Evolutionary conservation across 2,329 filamentous ascomycete genomes (phyloP).

Genomic region (Chrysoporthe austroafricana): DNA sequence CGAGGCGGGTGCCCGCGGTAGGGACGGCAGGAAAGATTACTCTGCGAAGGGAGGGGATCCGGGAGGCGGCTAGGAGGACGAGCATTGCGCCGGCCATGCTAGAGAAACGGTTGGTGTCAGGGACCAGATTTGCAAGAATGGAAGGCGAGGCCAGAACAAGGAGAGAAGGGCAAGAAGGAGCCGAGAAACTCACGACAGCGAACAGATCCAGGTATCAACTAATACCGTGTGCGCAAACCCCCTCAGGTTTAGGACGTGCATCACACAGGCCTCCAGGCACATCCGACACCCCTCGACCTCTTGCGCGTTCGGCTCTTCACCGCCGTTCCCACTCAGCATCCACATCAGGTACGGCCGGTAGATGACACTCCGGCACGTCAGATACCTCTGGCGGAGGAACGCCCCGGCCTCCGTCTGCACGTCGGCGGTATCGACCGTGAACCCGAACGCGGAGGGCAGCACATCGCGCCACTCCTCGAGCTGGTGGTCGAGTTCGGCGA

Average conservation of each 20-base stretch:
- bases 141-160: neutral
- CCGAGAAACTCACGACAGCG: conserved; percentile 49
- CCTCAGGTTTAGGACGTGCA: conserved; percentile 53
- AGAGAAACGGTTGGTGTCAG: neutral
- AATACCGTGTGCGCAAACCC: conserved; percentile 55
- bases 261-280: conserved; percentile 51
- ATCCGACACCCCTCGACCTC: conserved; percentile 43
- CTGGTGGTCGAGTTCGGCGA: conserved; percentile 53
- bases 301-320: conserved; percentile 31
- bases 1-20: conserved; percentile 46
- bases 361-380: conserved; percentile 57
- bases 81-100: conserved; percentile 56
- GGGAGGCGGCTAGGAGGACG: conserved; percentile 49
- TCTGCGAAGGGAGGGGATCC: conserved; percentile 42
- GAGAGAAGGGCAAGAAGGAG: neutral
- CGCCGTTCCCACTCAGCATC: conserved; percentile 47
- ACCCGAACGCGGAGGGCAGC: conserved; percentile 47
- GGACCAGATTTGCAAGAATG: neutral
- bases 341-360: conserved; percentile 56
- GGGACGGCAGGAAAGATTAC: conserved; percentile 45
- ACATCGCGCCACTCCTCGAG: conserved; percentile 54
- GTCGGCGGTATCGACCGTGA: conserved; percentile 40
- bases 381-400: conserved; percentile 54
- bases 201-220: conserved; percentile 60
- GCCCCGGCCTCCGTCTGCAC: conserved; percentile 47